Conservation (phyloP, 192 early-diverging fungal genomes). For the Entrophospora sp. region DNA sequence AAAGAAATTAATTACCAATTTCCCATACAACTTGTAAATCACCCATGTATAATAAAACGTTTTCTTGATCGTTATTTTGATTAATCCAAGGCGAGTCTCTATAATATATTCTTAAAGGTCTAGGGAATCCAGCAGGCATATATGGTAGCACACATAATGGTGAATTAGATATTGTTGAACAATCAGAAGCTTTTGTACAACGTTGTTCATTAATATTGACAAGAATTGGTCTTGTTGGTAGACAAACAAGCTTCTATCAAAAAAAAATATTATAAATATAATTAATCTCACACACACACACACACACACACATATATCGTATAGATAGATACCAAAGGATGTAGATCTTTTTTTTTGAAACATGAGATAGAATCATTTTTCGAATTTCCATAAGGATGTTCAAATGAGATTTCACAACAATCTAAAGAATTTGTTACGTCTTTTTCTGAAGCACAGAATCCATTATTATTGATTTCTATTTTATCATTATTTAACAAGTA, state of each 20-base stretch:
- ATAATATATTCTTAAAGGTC: conserved; percentile 47
- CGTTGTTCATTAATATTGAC: conserved; percentile 20
- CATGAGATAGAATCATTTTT: conserved; percentile 35
- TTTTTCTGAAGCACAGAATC: conserved; percentile 24
- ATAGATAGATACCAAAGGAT: no score
- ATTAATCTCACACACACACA: no score
- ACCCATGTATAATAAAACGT: conserved; percentile 53
- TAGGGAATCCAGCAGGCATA: conserved; percentile 35
- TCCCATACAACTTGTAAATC: conserved; percentile 66
- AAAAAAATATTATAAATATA: not conserved
- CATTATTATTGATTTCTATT: not conserved
- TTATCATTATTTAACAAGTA: conserved; percentile 9
- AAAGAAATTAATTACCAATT: conserved; percentile 39
- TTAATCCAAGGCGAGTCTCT: conserved; percentile 30
- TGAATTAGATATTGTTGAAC: conserved; percentile 12
- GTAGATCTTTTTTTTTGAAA: conserved; percentile 36
- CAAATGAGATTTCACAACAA: conserved; percentile 50
- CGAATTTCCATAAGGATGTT: conserved; percentile 48
- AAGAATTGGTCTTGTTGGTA: conserved; percentile 36
- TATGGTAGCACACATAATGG: conserved; percentile 45
- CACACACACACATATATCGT: no score
- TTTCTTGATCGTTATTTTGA: conserved; percentile 18
- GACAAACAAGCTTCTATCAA: conserved; percentile 14
- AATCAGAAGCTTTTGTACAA: conserved; percentile 32
- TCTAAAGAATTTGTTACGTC: conserved; percentile 23